These are phyloP conservation scores for Cadophora sp. DNA, from an alignment of 2,329 filamentous ascomycete species.

Conservation along the genomic window DNA sequence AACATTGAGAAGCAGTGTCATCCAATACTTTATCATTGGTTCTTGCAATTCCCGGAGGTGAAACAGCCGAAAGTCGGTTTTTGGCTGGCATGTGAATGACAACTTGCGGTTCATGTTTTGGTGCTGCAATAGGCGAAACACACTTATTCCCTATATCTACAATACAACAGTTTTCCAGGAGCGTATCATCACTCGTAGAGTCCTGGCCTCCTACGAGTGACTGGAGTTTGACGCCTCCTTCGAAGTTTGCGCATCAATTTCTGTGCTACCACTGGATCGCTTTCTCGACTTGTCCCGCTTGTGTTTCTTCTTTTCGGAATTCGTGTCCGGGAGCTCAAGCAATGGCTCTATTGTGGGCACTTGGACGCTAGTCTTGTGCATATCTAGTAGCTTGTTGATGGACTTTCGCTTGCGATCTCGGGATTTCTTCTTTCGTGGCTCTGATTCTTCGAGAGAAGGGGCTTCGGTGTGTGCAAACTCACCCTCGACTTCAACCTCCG, in stretches of 20 bases:
- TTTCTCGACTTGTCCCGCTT: slow-evolving; percentile 23
- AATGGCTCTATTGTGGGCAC: slow-evolving; percentile 19
- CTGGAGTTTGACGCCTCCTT: slow-evolving; percentile 40
- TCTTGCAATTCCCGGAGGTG: not conserved
- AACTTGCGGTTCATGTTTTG: slow-evolving; percentile 2
- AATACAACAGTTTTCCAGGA: slow-evolving; percentile 37
- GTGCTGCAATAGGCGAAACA: slow-evolving; percentile 1
- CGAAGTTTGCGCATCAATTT: slow-evolving; percentile 20
- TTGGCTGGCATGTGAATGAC: slow-evolving; percentile 25
- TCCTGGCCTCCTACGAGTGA: slow-evolving; percentile 47
- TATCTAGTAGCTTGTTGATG: not conserved
- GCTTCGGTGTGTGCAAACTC: too few relatives aligned
- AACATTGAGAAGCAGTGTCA: slow-evolving; percentile 29
- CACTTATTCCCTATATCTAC: slow-evolving; percentile 8
- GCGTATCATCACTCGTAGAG: slow-evolving; percentile 44
- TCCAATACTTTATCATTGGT: not conserved
- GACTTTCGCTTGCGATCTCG: slow-evolving; percentile 5
- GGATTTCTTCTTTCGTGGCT: slow-evolving; percentile 15
- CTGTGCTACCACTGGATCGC: slow-evolving; percentile 21
- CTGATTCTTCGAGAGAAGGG: not conserved
- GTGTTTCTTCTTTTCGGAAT: slow-evolving; percentile 28
- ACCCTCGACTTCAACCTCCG: not conserved
- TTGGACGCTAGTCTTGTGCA: not conserved
- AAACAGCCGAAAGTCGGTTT: not conserved
- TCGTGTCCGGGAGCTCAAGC: slow-evolving; percentile 26